Base-by-base conservation (phyloP, 805 yeast species). In the Saccharomycopsis synnaedendra region DNA sequence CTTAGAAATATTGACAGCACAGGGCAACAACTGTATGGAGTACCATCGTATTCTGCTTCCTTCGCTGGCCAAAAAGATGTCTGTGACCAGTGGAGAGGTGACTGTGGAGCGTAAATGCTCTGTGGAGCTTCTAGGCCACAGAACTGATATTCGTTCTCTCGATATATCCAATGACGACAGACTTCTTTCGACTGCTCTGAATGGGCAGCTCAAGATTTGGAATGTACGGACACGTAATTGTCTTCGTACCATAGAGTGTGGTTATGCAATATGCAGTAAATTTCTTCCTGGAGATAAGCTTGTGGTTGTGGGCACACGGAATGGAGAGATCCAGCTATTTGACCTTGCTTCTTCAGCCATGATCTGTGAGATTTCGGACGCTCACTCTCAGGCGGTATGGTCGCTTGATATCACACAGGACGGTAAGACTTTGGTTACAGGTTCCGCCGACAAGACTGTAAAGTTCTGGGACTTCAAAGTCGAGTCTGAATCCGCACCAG, bases 281-380 rank as follows among this genome's bases (percentile, higher is more conserved):
- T 88, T 93, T 57, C 69, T 93, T 47, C 97, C 97, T 0, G 97
- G 97, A 54, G 96, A 95, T 47, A 71, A 88, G 1, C 69, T 93
- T 51, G 80, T 90, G 32, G 85, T 86, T 10, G 76, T 86, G 5
- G 97, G 97, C 39, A 87, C 93, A 51, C 87, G 88, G 61, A 76
- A 78, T 51, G 99, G 99, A 42, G 78, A 76, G 48, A 64, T 93
- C 46, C 90, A 85, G 58, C 68, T 93, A 42, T 85, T 82, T 60
- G 98, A 93, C 63, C 75, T 93, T 47, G 85, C 95, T 0, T 75
- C 88, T 1, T 85, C 96, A 0, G 71, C 88, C 0, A 63, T 85
- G 53, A 63, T 93, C 4, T 85, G 82, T 53, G 68, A 77, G 31
- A 73, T 84, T 6, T 83, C 82, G 49, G 74, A 68, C 34, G 97